phyloP scores from a whole-genome alignment of 1,139 yeast genomes.

The Wickerhamiella infanticola region DNA sequence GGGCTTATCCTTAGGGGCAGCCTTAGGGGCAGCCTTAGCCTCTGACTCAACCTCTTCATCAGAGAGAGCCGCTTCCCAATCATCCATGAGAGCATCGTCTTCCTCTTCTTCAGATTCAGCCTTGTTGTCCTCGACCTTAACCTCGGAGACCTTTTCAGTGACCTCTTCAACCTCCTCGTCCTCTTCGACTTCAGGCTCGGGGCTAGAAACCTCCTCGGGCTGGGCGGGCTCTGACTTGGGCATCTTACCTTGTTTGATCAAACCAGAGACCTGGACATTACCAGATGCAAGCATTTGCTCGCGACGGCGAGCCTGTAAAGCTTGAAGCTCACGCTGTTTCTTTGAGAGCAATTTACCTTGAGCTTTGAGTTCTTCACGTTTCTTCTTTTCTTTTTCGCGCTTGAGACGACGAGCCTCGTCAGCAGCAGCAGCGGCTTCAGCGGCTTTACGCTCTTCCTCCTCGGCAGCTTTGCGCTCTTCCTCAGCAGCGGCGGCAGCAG shows the following conservation, averaged over 20 bases:
- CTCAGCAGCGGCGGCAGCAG: conserved; percentile 18
- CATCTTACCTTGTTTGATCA: conserved; percentile 25
- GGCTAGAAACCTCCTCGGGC: conserved; percentile 10
- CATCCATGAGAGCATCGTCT: conserved; percentile 24
- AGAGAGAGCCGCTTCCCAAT: conserved; percentile 28
- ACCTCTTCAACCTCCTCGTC: conserved; percentile 15
- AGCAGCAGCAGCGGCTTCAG: conserved; percentile 44
- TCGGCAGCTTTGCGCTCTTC: conserved; percentile 25
- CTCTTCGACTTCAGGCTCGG: conserved; percentile 18
- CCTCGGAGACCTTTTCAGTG: conserved; percentile 13
- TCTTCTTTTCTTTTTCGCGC: conserved; percentile 59
- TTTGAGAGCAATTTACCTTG: conserved; percentile 74
- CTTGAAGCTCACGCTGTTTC: conserved; percentile 90
- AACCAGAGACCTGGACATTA: conserved; percentile 64
- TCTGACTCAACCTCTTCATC: conserved; percentile 19
- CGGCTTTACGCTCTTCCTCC: conserved; percentile 38
- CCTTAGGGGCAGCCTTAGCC: conserved; percentile 6
- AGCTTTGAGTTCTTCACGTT: conserved; percentile 80
- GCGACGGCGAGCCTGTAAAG: conserved; percentile 75
- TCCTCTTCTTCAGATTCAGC: conserved; percentile 19
- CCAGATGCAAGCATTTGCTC: conserved; percentile 57
- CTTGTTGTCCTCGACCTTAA: conserved; percentile 16
- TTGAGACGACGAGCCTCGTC: conserved; percentile 48
- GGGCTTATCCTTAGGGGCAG: conserved; percentile 8
- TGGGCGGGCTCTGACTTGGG: conserved; percentile 7